Base-by-base conservation (phyloP, 805 yeast species). In the Nakazawaea pomicola region DNA sequence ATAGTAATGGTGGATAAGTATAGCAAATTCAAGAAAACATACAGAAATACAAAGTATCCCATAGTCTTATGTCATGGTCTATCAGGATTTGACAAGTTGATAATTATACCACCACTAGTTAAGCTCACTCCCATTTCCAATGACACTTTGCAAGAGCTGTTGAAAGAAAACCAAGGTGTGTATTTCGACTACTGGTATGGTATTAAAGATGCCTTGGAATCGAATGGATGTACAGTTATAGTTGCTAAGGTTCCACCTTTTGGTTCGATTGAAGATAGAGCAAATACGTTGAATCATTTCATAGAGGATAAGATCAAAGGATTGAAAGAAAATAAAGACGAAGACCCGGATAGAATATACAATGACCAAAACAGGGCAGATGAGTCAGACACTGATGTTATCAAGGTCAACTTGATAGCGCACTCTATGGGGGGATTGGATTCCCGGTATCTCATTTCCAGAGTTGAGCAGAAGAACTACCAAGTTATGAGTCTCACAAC, bases 361-460 rank as follows among this genome's bases (percentile, higher is more conserved):
- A 54, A 61, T 28, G 43, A 43, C 8, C 37, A 40, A 3, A 38
- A 30, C 15, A 30, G 44, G 12, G 33, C 36, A 5, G 16, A 27
- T 9, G 29, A 46, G 11, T 23, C 45, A 1, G 50, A 53, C 11
- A 49, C 52, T 12, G 56, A 59, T 19, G 64, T 62, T 10, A 48
- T 78, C 16, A 78, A 77, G 45, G 69, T 89, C 12, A 90, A 90
- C 53, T 57, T 89, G 33, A 68, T 89, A 19, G 93, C 93, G 5
- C 97, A 89, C 56, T 87, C 96, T 0, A 88, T 89, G 96, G 97
- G 97, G 4, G 97, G 97, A 0, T 62, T 89, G 23, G 96, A 90
- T 54, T 76, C 89, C 25, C 64, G 97, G 38, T 86, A 79, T 55
- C 59, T 90, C 48, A 83, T 88, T 2, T 70, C 85, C 0, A 65